Evolutionary conservation across 495 filamentous ascomycete species (phyloP).

Genomic region (Talaromyces nanjingensis): DNA sequence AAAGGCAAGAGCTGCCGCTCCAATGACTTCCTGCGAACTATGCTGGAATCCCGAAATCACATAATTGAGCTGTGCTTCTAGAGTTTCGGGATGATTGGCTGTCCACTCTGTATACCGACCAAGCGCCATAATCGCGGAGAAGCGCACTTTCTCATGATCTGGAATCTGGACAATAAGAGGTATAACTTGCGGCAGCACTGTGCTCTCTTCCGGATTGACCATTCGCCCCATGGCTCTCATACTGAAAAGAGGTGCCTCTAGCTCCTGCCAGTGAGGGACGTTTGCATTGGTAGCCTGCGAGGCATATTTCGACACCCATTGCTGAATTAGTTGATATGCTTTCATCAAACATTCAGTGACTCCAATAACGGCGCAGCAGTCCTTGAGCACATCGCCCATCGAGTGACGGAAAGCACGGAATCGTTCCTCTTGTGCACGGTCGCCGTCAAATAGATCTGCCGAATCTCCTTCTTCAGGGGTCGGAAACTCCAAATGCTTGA

Average conservation of each 20-base stretch:
- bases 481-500: slow-evolving; percentile 86
- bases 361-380: slow-evolving; percentile 92
- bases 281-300: slow-evolving; percentile 60
- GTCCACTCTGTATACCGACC: slow-evolving; percentile 98
- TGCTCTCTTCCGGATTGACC: slow-evolving; percentile 82
- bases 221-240: slow-evolving; percentile 96
- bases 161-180: slow-evolving; percentile 90
- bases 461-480: slow-evolving; percentile 64
- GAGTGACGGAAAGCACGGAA: slow-evolving; percentile 93
- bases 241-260: slow-evolving; percentile 92
- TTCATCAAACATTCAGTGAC: slow-evolving; percentile 84
- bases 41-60: slow-evolving; percentile 88
- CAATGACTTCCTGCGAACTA: slow-evolving; percentile 75
- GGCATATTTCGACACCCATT: slow-evolving; percentile 79
- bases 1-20: slow-evolving; percentile 87
- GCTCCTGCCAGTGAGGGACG: slow-evolving; percentile 93
- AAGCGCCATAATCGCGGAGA: slow-evolving; percentile 94
- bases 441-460: slow-evolving; percentile 86
- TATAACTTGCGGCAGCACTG: slow-evolving; percentile 82
- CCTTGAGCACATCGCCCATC: slow-evolving; percentile 98
- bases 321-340: slow-evolving; percentile 72
- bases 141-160: slow-evolving; percentile 90
- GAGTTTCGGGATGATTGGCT: slow-evolving; percentile 80
- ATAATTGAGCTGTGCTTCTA: slow-evolving; percentile 87
- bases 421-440: slow-evolving; percentile 92